Percentiles rank a stretch among this genome's conserved stretches.
phyloP scores from a whole-genome alignment of 768 basidiomycete species.

The Lactarius sp. region DNA sequence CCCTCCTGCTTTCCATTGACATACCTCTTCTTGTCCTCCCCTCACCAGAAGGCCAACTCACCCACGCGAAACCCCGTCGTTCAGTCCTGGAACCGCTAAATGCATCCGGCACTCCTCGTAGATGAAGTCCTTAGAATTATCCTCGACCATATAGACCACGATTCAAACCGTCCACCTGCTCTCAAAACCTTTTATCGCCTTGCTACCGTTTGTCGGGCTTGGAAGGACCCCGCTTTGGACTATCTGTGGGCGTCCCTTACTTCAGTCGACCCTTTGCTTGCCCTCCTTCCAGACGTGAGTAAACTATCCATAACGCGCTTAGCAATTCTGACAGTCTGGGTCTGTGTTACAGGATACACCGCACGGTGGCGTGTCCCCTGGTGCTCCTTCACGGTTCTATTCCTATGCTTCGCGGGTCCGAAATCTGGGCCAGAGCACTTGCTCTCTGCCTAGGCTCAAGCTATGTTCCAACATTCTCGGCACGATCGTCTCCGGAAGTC shows the following conservation, averaged over 20 bases:
- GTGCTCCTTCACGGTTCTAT: constrained; percentile 13
- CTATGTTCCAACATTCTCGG: not conserved
- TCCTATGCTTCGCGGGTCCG: constrained; percentile 25
- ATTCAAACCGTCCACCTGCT: constrained; percentile 6
- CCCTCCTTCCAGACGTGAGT: constrained; percentile 22
- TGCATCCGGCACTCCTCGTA: constrained; percentile 26
- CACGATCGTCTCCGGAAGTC: not conserved
- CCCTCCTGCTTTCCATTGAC: not conserved
- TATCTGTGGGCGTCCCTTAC: constrained; percentile 24
- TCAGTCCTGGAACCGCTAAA: constrained; percentile 1
- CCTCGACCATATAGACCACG: constrained; percentile 23
- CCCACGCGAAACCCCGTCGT: not conserved
- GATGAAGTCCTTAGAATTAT: constrained; percentile 25
- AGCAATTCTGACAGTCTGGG: not conserved
- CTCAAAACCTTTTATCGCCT: constrained; percentile 21
- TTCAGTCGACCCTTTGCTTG: constrained; percentile 24
- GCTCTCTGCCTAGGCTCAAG: constrained; percentile 2
- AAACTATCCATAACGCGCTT: not conserved
- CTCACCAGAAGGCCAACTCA: not conserved
- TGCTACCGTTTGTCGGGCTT: constrained; percentile 25
- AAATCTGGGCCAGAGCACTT: constrained; percentile 17
- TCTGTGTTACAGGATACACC: constrained; percentile 1
- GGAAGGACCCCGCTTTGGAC: constrained; percentile 26
- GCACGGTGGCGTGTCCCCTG: not conserved
- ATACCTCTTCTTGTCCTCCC: too few relatives aligned